These are phyloP conservation scores for Podaxis sp. DNA, from an alignment of 768 basidiomycete species.

Conservation along the genomic window DNA sequence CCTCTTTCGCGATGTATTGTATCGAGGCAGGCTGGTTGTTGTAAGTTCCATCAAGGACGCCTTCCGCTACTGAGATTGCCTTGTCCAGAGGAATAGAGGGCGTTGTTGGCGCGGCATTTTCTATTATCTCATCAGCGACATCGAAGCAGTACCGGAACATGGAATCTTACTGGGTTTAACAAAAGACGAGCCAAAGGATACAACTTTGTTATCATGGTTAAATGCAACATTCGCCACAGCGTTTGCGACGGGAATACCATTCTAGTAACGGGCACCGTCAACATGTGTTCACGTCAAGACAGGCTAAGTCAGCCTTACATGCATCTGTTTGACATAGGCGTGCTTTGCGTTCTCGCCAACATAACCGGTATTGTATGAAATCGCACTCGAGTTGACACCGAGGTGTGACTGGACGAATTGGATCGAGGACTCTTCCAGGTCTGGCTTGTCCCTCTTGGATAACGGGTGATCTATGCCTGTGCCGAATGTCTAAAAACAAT, in stretches of 20 bases:
- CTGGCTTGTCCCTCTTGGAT: slow-evolving; percentile 20
- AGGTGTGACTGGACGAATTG: slow-evolving; percentile 23
- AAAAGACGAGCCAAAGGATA: slow-evolving; percentile 41
- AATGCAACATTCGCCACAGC: slow-evolving; percentile 35
- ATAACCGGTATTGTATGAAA: slow-evolving; percentile 25
- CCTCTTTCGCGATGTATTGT: slow-evolving; percentile 36
- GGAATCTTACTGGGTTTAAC: slow-evolving; percentile 31
- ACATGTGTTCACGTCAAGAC: background rate
- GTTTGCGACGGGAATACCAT: slow-evolving; percentile 27
- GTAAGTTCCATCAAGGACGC: slow-evolving; percentile 27
- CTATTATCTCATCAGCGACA: slow-evolving; percentile 19
- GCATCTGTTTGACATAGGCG: slow-evolving; percentile 12
- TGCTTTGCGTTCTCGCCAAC: slow-evolving; percentile 20
- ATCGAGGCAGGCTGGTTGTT: slow-evolving; percentile 31
- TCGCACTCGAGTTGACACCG: slow-evolving; percentile 16
- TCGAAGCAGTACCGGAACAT: too few species aligned
- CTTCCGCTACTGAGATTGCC: slow-evolving; percentile 16
- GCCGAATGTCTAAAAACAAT: slow-evolving; percentile 23
- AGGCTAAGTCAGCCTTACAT: slow-evolving; percentile 1
- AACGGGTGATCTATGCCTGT: slow-evolving; percentile 26
- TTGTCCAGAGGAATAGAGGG: slow-evolving; percentile 30
- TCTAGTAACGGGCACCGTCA: slow-evolving; percentile 11
- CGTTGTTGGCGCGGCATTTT: slow-evolving; percentile 20
- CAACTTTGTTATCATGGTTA: slow-evolving; percentile 24
- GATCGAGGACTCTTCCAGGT: slow-evolving; percentile 20